Percentiles rank a stretch among this genome's conserved stretches.
These are phyloP conservation scores for Trichophyton schoenleinii DNA, from an alignment of 2,329 filamentous ascomycete genomes.

Conservation along the genomic window DNA sequence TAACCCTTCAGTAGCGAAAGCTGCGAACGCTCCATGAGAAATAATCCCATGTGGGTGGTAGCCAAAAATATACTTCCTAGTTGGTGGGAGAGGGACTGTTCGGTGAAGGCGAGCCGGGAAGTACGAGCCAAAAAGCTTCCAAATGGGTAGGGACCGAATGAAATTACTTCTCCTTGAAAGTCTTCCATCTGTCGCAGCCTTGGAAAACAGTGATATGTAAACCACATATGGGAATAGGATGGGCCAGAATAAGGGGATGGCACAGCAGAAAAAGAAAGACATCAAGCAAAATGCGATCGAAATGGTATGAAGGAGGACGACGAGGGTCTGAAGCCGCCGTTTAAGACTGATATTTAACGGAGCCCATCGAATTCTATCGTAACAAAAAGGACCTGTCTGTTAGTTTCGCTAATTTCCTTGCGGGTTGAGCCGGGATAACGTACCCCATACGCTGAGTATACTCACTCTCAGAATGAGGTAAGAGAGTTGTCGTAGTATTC, in stretches of 20 bases:
- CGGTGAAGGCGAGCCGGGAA: slow-evolving; percentile 84
- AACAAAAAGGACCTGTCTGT: not conserved
- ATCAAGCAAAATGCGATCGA: slow-evolving; percentile 59
- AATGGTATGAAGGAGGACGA: slow-evolving; percentile 62
- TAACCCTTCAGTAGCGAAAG: slow-evolving; percentile 80
- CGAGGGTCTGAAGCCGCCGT: slow-evolving; percentile 62
- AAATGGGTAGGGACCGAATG: slow-evolving; percentile 60
- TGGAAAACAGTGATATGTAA: slow-evolving; percentile 64
- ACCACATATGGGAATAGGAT: slow-evolving; percentile 64
- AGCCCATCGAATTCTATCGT: slow-evolving; percentile 56
- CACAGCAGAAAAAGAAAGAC: slow-evolving; percentile 79
- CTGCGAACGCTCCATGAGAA: slow-evolving; percentile 84
- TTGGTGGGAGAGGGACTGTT: slow-evolving; percentile 63
- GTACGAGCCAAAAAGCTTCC: slow-evolving; percentile 84
- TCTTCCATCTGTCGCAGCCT: slow-evolving; percentile 60
- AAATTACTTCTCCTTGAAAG: slow-evolving; percentile 63
- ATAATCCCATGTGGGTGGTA: slow-evolving; percentile 98
- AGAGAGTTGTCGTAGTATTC: not conserved
- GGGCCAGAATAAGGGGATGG: slow-evolving; percentile 87
- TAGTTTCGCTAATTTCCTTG: not conserved
- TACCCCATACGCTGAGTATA: slow-evolving; percentile 3
- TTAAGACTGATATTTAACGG: slow-evolving; percentile 61
- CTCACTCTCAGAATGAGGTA: not conserved
- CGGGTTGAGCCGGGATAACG: not conserved
- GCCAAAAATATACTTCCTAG: slow-evolving; percentile 88